A percentile compares a stretch with the other conserved stretches of the same genome.
phyloP scores from a whole-genome alignment of 225 moss, liverwort and hornwort species.

The Pseudoscleropodium purum region DNA sequence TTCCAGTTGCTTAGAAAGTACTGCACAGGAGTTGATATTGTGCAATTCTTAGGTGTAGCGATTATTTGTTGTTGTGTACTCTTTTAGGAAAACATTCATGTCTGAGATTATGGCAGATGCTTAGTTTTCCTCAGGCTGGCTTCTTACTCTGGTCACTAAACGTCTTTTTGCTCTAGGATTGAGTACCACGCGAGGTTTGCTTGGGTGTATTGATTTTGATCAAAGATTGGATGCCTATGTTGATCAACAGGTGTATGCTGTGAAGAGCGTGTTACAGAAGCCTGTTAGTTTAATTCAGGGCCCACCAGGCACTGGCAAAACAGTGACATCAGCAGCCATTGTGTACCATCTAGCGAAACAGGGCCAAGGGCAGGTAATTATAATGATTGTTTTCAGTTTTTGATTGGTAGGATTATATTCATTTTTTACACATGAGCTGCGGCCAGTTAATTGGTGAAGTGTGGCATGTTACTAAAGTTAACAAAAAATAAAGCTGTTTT shows the following conservation, averaged over 20 bases:
- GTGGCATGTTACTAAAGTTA: not conserved
- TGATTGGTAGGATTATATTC: not conserved
- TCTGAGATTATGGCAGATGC: not conserved
- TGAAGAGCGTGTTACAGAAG: conserved; percentile 91
- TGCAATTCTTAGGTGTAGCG: not conserved
- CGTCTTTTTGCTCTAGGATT: not conserved
- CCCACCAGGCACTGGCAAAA: conserved; percentile 98
- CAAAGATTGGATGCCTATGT: not conserved
- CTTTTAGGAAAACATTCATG: not conserved
- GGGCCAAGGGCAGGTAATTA: conserved; percentile 82
- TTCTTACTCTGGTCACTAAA: not conserved
- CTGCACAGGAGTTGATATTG: not conserved
- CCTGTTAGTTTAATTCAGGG: conserved; percentile 98
- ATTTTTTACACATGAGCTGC: not conserved
- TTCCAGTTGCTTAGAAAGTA: not conserved
- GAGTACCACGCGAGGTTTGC: not conserved
- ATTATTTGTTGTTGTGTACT: not conserved
- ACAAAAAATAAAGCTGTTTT: not conserved
- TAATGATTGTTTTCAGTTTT: not conserved
- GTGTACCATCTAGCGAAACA: conserved; percentile 97
- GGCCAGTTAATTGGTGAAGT: not conserved
- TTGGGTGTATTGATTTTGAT: not conserved
- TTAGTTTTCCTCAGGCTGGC: not conserved
- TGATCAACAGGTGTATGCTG: conserved; percentile 66
- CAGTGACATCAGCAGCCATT: conserved; percentile 95